phyloP scores from a whole-genome alignment of 208 protist species.

The Crithidia brevicula region DNA sequence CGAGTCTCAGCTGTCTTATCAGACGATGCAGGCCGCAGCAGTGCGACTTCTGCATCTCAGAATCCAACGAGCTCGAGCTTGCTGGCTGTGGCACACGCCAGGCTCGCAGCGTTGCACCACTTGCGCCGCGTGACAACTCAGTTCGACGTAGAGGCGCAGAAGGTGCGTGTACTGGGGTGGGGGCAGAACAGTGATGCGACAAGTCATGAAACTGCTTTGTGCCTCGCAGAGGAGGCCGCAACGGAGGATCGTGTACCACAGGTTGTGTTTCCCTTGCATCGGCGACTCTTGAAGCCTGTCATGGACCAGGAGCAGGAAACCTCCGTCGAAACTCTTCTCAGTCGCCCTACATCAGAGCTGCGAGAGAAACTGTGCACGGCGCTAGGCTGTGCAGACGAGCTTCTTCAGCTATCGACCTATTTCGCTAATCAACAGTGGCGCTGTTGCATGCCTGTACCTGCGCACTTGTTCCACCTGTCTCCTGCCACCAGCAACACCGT shows the following conservation, averaged over 20 bases:
- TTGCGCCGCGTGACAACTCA: not conserved
- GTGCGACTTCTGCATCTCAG: no score
- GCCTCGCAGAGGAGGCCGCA: not conserved
- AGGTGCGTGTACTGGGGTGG: not conserved
- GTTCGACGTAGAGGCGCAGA: not conserved
- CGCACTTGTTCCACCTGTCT: not conserved
- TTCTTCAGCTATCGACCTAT: not conserved
- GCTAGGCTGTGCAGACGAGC: not conserved
- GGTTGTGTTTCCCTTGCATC: not conserved
- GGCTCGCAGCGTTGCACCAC: not conserved
- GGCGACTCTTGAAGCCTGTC: not conserved
- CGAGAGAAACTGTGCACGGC: not conserved
- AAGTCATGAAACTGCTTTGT: not conserved
- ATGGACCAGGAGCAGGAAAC: no score
- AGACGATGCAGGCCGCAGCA: no score
- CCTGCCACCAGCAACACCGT: no score
- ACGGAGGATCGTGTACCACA: not conserved
- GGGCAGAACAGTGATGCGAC: not conserved
- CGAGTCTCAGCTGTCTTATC: not conserved
- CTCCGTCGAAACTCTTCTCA: no score
- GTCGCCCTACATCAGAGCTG: no score
- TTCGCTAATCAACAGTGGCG: not conserved
- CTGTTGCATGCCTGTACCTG: not conserved
- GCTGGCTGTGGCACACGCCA: not conserved
- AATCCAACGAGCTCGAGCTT: no score